Conservation (phyloP, 2,329 filamentous ascomycete genomes). For the Verticillium albo-atrum region DNA sequence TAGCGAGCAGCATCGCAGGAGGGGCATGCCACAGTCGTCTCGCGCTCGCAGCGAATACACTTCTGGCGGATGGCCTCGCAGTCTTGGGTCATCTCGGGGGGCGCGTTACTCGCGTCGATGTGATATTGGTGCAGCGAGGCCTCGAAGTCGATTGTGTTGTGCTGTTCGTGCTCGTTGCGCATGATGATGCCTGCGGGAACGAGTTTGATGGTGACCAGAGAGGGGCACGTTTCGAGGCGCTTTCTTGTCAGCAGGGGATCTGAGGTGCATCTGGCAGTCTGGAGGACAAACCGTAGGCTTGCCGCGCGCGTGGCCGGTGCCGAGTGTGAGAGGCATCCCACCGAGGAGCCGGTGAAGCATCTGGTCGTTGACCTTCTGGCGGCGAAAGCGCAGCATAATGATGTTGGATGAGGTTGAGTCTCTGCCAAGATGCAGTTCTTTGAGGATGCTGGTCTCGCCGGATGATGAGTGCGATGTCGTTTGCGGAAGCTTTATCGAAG, state of each 20-base stretch:
- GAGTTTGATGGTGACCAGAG: neutral
- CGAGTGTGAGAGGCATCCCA: no score
- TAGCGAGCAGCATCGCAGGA: neutral
- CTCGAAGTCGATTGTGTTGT: neutral
- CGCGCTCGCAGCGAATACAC: neutral
- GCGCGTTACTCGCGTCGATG: neutral
- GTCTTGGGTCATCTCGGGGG: neutral
- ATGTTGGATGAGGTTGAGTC: no score
- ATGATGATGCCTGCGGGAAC: neutral
- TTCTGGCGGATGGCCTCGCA: neutral
- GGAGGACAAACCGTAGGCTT: neutral
- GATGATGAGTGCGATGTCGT: no score
- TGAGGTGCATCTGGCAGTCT: neutral
- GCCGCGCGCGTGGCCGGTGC: neutral
- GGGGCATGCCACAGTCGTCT: neutral
- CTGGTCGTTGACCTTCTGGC: no score
- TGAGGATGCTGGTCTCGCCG: no score
- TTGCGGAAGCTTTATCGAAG: no score
- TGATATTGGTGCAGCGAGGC: neutral
- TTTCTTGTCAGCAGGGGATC: neutral
- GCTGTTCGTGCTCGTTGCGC: neutral
- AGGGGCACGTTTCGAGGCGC: neutral
- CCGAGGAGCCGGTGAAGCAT: no score
- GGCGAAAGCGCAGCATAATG: no score
- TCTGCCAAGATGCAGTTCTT: no score